A percentile compares a stretch with the other conserved stretches of the same genome.
phyloP scores from a whole-genome alignment of 2,329 filamentous ascomycete species.

The Epichloe glyceriae region DNA sequence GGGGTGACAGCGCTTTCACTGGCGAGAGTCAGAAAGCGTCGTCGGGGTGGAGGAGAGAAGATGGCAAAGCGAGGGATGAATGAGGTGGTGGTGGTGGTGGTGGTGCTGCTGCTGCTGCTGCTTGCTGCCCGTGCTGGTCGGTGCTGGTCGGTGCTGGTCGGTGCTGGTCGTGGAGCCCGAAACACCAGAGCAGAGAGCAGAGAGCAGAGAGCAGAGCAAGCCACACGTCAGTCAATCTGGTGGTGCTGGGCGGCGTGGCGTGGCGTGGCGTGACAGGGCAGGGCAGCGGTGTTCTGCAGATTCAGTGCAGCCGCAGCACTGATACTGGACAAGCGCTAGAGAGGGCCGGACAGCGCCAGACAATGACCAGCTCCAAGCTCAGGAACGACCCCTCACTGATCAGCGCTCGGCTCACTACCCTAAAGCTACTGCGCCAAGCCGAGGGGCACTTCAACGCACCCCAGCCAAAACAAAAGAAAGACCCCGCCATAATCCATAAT shows the following conservation, averaged over 20 bases:
- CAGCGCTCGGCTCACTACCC: no score
- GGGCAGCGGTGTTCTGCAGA: no score
- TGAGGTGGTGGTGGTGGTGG: slow-evolving; percentile 1
- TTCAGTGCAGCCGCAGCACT: no score
- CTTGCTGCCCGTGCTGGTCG: not conserved
- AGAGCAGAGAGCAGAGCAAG: not conserved
- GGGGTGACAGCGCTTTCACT: slow-evolving; percentile 19
- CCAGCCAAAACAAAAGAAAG: not conserved
- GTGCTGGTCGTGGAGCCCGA: not conserved
- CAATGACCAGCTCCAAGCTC: no score
- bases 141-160: not conserved
- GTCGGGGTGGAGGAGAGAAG: slow-evolving; percentile 4
- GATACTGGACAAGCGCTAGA: no score
- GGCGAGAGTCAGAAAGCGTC: slow-evolving; percentile 6
- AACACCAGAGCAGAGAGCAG: not conserved
- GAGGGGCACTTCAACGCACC: not conserved
- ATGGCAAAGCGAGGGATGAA: slow-evolving; percentile 4
- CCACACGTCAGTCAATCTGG: no score
- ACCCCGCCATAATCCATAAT: slow-evolving; percentile 5
- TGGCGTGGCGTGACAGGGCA: no score
- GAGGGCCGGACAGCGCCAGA: no score
- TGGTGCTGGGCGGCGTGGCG: no score
- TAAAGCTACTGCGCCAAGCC: no score
- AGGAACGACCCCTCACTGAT: no score
- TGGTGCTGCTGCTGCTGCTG: not conserved